Conservation (phyloP, 1,284 basidiomycete species). For the Rugiboletus extremiorientalis region DNA sequence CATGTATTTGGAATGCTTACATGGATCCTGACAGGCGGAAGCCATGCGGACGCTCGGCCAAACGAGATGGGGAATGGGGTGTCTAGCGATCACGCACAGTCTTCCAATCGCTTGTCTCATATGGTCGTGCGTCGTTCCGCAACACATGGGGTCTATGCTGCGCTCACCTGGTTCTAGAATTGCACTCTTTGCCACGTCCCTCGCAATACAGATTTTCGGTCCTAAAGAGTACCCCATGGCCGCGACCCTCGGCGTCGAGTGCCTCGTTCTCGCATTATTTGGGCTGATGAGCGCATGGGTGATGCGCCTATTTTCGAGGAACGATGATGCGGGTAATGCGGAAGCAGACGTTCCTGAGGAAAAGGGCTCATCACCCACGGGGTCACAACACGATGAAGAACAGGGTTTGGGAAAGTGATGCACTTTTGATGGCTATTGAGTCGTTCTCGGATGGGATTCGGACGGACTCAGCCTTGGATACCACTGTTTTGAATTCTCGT, state of each 20-base stretch:
- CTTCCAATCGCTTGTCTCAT: slow-evolving; percentile 20
- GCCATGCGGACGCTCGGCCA: slow-evolving; percentile 8
- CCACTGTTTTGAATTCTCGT: not conserved
- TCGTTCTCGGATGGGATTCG: not conserved
- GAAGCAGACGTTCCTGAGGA: not conserved
- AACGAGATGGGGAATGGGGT: slow-evolving; percentile 10
- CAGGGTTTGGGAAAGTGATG: not conserved
- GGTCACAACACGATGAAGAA: not conserved
- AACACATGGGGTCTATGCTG: not conserved
- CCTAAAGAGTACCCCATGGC: not conserved
- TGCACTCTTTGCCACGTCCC: slow-evolving; percentile 9
- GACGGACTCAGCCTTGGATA: not conserved
- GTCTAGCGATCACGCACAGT: slow-evolving; percentile 16
- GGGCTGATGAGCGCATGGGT: not conserved
- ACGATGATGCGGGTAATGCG: not conserved
- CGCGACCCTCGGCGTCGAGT: slow-evolving; percentile 10
- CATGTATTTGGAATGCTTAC: not conserved
- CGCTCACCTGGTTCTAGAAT: slow-evolving; percentile 5
- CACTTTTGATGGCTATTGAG: no score
- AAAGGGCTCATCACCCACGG: not conserved
- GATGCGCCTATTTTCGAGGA: slow-evolving; percentile 6
- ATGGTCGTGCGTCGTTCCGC: slow-evolving; percentile 16
- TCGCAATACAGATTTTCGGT: slow-evolving; percentile 13
- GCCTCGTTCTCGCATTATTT: slow-evolving; percentile 5
- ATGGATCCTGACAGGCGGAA: not conserved